Conservation (phyloP, 192 early-diverging fungal genomes). For the Gonapodya sp. region DNA sequence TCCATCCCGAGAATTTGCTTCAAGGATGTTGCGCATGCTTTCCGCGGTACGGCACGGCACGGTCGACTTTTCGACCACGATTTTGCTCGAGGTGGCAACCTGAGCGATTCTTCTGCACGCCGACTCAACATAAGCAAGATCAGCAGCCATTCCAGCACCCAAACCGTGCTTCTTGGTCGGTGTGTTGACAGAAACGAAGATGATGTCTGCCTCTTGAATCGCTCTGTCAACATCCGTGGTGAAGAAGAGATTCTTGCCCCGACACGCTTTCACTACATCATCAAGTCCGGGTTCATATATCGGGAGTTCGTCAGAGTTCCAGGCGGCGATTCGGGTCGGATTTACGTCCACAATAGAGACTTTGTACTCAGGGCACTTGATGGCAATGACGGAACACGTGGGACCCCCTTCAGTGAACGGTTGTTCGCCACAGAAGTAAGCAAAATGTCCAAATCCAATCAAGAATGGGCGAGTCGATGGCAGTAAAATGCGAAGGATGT, state of each 20-base stretch:
- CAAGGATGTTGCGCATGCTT: slow-evolving; percentile 72
- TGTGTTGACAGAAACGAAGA: slow-evolving; percentile 90
- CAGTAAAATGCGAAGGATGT: not conserved
- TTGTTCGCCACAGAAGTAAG: too few species aligned
- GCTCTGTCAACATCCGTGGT: slow-evolving; percentile 67
- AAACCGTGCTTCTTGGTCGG: slow-evolving; percentile 71
- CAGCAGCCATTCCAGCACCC: slow-evolving; percentile 72
- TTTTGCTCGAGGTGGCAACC: slow-evolving; percentile 67
- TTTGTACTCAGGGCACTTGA: slow-evolving; percentile 74
- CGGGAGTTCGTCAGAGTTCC: slow-evolving; percentile 81
- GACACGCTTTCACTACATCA: slow-evolving; percentile 61
- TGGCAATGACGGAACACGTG: slow-evolving; percentile 84
- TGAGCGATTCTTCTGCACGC: slow-evolving; percentile 76
- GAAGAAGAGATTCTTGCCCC: slow-evolving; percentile 81
- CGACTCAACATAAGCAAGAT: slow-evolving; percentile 72
- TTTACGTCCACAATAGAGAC: slow-evolving; percentile 87
- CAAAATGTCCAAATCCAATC: not conserved
- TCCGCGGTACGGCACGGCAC: slow-evolving; percentile 88
- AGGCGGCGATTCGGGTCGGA: slow-evolving; percentile 67
- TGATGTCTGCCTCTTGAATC: slow-evolving; percentile 71
- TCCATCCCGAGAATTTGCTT: slow-evolving; percentile 54
- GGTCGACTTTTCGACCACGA: slow-evolving; percentile 91
- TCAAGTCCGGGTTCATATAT: slow-evolving; percentile 91
- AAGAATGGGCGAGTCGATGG: not conserved
- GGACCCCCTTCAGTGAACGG: slow-evolving; percentile 84